Evolutionary conservation across 2,329 filamentous ascomycete genomes (phyloP).

Genomic region (Sporothrix mexicana): DNA sequence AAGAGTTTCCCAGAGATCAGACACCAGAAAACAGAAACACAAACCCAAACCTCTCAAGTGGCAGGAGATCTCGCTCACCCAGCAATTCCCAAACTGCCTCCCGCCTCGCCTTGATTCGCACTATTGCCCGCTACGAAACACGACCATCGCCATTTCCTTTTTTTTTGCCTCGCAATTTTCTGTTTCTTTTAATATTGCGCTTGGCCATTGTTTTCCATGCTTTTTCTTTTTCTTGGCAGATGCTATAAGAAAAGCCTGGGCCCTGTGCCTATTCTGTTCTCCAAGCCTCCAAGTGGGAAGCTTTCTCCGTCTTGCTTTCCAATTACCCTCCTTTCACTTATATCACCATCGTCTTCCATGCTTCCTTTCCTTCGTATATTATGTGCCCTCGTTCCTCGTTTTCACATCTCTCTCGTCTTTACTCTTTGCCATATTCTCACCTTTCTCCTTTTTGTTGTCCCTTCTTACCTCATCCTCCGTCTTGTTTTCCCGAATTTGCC

Average conservation of each 20-base stretch:
- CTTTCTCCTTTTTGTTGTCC: neutral
- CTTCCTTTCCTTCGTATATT: neutral
- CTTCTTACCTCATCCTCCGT: neutral
- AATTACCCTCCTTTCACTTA: neutral
- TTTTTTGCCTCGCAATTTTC: neutral
- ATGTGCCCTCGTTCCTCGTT: too few relatives aligned
- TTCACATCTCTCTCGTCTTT: neutral
- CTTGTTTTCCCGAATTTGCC: neutral
- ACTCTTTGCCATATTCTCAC: neutral
- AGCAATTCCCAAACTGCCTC: conserved; percentile 16
- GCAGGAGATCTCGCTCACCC: neutral
- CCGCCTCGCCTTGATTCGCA: neutral
- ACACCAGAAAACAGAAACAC: too few relatives aligned
- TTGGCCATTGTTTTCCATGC: neutral
- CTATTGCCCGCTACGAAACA: conserved; percentile 22
- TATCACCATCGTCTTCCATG: neutral
- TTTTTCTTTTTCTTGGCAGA: conserved; percentile 29
- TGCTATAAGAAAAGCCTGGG: conserved; percentile 24
- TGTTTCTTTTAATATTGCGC: neutral
- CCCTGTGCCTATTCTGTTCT: conserved; percentile 4
- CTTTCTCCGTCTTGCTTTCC: neutral
- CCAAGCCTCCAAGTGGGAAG: neutral
- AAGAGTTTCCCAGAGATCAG: conserved; percentile 25
- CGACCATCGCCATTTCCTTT: conserved; percentile 34
- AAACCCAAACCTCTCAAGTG: conserved; percentile 6